These are phyloP conservation scores for Fragosphaeria purpurea DNA, from an alignment of 2,329 filamentous ascomycete species.

Conservation along the genomic window DNA sequence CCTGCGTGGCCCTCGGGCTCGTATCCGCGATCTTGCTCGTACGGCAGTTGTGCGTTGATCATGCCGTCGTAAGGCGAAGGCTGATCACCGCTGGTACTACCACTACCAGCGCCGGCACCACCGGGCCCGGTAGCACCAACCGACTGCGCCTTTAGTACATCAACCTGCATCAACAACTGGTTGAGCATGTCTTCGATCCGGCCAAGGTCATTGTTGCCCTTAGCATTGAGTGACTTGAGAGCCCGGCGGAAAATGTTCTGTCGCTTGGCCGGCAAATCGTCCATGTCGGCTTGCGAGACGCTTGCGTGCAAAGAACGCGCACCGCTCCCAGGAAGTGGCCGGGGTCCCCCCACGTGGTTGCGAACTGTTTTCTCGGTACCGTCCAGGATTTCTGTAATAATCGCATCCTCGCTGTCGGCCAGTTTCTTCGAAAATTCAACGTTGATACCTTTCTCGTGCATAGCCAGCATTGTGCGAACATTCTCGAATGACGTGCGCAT, in stretches of 20 bases:
- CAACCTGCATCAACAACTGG: conserved; percentile 84
- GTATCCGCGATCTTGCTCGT: conserved; percentile 63
- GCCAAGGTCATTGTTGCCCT: conserved; percentile 76
- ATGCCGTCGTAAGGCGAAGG: conserved; percentile 57
- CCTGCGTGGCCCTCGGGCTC: conserved; percentile 74
- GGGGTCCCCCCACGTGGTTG: conserved; percentile 72
- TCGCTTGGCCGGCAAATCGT: conserved; percentile 62
- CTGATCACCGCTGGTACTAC: conserved; percentile 38
- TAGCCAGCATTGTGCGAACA: conserved; percentile 82
- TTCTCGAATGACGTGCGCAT: conserved; percentile 96
- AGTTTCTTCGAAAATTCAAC: conserved; percentile 63
- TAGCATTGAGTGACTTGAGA: conserved; percentile 80
- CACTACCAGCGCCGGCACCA: conserved; percentile 6
- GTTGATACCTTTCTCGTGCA: conserved; percentile 83
- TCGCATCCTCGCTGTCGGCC: conserved; percentile 77
- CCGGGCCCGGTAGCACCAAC: conserved; percentile 22
- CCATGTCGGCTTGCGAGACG: conserved; percentile 45
- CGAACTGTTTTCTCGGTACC: conserved; percentile 80
- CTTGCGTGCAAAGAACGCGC: conserved; percentile 48
- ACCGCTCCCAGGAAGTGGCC: conserved; percentile 61
- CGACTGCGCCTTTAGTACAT: conserved; percentile 61
- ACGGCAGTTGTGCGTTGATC: conserved; percentile 50
- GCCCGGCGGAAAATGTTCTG: conserved; percentile 90
- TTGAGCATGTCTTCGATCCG: conserved; percentile 89
- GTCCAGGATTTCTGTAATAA: conserved; percentile 78